These are phyloP conservation scores for Pseudocercospora fuligena DNA, from an alignment of 2,329 filamentous ascomycete genomes.

Conservation along the genomic window DNA sequence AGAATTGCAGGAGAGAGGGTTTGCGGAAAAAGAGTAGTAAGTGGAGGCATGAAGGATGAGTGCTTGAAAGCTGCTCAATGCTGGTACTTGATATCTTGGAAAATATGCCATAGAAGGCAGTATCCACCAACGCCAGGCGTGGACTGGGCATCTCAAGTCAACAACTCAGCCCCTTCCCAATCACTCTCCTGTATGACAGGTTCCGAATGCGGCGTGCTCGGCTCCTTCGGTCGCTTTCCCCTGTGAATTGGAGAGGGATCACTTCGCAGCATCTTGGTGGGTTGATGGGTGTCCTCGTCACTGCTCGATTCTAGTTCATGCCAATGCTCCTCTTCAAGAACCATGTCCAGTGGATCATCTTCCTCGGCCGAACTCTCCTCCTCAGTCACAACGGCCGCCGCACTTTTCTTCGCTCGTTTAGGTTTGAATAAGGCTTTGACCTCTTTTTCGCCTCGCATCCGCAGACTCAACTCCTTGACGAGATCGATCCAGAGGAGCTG, in stretches of 20 bases:
- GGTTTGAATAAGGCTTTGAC: slow-evolving; percentile 69
- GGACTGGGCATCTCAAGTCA: slow-evolving; percentile 37
- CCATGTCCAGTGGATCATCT: slow-evolving; percentile 16
- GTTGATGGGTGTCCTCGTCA: slow-evolving; percentile 33
- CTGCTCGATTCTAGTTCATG: slow-evolving; percentile 40
- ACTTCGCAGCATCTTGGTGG: slow-evolving; percentile 14
- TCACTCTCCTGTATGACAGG: slow-evolving; percentile 61
- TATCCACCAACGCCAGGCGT: not conserved
- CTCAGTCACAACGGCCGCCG: slow-evolving; percentile 16
- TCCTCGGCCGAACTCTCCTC: slow-evolving; percentile 25
- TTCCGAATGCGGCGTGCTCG: slow-evolving; percentile 29
- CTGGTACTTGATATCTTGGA: not conserved
- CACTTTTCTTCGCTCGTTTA: slow-evolving; percentile 27
- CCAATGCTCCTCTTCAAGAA: slow-evolving; percentile 33
- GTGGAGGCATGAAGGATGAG: no score
- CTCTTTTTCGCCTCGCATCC: slow-evolving; percentile 72
- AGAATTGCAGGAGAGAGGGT: slow-evolving; percentile 54
- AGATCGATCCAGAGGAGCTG: slow-evolving; percentile 73
- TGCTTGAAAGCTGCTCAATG: not conserved
- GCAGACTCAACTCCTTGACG: slow-evolving; percentile 79
- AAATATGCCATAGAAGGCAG: not conserved
- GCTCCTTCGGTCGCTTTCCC: slow-evolving; percentile 38
- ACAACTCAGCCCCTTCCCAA: slow-evolving; percentile 53
- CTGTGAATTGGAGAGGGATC: slow-evolving; percentile 31
- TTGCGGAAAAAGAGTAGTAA: slow-evolving; percentile 36